These are phyloP conservation scores for Phoenix dactylifera DNA, from an alignment of 176 grass and related monocot species.

Conservation along the genomic window DNA sequence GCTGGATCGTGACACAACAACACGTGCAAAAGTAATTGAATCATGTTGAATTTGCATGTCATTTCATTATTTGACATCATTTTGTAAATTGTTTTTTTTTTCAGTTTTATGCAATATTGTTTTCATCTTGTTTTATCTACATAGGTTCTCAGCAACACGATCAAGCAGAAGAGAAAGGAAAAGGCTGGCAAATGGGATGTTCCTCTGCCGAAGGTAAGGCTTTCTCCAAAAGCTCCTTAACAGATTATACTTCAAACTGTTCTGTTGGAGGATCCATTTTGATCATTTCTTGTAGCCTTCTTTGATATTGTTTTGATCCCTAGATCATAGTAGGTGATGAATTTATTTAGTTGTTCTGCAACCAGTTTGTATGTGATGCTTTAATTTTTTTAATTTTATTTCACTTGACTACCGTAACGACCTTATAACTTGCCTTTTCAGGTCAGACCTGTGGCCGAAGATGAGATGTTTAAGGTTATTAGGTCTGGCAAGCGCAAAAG, in stretches of 20 bases:
- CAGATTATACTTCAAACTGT: neutral
- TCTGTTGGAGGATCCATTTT: too few species aligned
- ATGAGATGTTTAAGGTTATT: constrained; percentile 83
- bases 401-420: too few species aligned
- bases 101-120: constrained; percentile 2
- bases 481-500: constrained; percentile 70
- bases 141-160: constrained; percentile 85
- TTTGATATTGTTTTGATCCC: too few species aligned
- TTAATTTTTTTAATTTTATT: too few species aligned
- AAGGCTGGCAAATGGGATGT: constrained; percentile 93
- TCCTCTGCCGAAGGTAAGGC: constrained; percentile 72
- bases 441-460: constrained; percentile 76
- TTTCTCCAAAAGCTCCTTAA: constrained; percentile 1
- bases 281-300: too few species aligned
- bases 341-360: too few species aligned
- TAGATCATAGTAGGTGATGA: too few species aligned
- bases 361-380: too few species aligned
- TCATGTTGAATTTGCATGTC: neutral
- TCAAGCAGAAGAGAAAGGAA: constrained; percentile 87
- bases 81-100: neutral
- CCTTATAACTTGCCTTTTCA: constrained; percentile 15
- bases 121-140: neutral
- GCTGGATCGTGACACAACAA: constrained; percentile 73
- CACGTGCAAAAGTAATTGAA: constrained; percentile 55
- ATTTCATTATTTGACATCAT: too few species aligned